These are phyloP conservation scores for Triadica sebifera DNA, from an alignment of 345 rosid genomes.

Conservation along the genomic window DNA sequence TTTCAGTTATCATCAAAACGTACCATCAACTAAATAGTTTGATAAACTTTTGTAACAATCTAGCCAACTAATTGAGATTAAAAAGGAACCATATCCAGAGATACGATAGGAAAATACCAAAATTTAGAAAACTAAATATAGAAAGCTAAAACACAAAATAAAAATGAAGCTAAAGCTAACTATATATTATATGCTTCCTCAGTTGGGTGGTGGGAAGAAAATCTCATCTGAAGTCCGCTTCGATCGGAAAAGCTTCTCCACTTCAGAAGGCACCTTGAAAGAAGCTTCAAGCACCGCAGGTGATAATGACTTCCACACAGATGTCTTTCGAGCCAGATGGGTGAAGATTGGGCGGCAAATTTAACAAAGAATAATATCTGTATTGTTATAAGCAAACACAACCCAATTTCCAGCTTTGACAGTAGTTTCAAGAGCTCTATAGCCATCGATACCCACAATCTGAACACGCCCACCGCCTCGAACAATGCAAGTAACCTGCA, in stretches of 20 bases:
- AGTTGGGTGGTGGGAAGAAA: conserved; percentile 68
- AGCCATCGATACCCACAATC: conserved; percentile 69
- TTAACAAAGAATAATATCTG: no score
- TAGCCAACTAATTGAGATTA: no score
- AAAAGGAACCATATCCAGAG: no score
- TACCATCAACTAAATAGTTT: no score
- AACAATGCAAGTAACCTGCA: conserved; percentile 76
- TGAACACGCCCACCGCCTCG: conserved; percentile 75
- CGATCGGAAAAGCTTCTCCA: conserved; percentile 53
- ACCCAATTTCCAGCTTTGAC: conserved; percentile 60
- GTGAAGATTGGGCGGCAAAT: conserved; percentile 80
- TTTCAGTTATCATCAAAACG: no score
- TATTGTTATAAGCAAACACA: no score
- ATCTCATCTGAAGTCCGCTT: conserved; percentile 59
- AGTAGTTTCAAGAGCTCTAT: conserved; percentile 60
- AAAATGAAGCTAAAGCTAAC: no score
- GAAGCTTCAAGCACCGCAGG: conserved; percentile 68
- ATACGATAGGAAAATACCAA: no score
- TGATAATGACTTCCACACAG: conserved; percentile 68
- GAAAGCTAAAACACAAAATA: no score
- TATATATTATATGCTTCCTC: no score
- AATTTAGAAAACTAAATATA: no score
- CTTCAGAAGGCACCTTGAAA: conserved; percentile 52
- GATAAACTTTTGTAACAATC: no score
- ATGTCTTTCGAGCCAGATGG: conserved; percentile 72